Evolutionary conservation across 768 basidiomycete species (phyloP).

Genomic region (Tulasnella sp.): DNA sequence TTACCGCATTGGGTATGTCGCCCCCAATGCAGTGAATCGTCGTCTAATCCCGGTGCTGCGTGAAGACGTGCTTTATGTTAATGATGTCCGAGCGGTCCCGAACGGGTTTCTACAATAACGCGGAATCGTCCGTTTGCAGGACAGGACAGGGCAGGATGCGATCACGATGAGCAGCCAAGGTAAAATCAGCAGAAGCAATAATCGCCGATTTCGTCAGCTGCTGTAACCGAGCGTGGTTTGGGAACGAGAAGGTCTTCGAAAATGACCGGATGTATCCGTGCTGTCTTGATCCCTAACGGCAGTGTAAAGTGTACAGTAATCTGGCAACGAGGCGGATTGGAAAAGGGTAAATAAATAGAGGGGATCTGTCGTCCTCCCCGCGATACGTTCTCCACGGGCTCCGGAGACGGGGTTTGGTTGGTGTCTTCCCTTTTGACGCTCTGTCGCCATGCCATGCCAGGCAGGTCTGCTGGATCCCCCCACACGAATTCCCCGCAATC

Average conservation of each 20-base stretch:
- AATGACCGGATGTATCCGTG: background rate
- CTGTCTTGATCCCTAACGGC: background rate
- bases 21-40: background rate
- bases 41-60: background rate
- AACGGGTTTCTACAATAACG: background rate
- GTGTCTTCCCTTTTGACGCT: background rate
- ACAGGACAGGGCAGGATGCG: background rate
- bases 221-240: background rate
- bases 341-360: background rate
- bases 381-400: background rate
- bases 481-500: background rate
- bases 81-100: background rate
- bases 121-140: background rate
- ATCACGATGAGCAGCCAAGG: background rate
- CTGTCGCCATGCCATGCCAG: background rate
- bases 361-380: background rate
- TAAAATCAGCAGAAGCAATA: background rate
- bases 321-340: background rate
- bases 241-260: background rate
- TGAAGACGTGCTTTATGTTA: background rate
- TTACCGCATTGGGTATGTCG: background rate
- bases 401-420: background rate
- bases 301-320: background rate
- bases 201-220: background rate
- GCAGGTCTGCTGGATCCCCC: background rate